Evolutionary conservation across 306 rosid species (phyloP).

Genomic region (Morella rubra): DNA sequence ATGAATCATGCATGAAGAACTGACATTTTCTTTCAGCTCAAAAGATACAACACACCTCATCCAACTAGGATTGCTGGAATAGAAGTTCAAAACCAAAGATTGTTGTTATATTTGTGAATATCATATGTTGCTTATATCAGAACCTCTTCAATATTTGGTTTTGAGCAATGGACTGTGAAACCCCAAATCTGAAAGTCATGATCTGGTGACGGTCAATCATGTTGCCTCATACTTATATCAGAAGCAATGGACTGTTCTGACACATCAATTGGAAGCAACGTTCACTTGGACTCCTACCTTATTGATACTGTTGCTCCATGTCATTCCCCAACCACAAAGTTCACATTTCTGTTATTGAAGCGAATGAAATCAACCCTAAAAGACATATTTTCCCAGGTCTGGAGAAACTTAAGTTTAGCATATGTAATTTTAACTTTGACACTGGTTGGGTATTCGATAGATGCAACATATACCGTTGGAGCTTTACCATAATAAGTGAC

Average conservation of each 20-base stretch:
- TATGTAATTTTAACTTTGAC: constrained; percentile 52
- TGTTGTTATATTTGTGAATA: background rate
- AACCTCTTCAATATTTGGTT: background rate
- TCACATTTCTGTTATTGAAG: constrained; percentile 48
- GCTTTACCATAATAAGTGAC: constrained; percentile 51
- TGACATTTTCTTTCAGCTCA: background rate
- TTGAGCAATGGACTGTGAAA: constrained; percentile 1
- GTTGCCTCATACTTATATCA: constrained; percentile 29
- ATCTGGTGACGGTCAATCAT: background rate
- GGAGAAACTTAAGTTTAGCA: constrained; percentile 32
- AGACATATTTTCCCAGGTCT: constrained; percentile 38
- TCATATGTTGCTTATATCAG: background rate
- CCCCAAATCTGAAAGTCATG: background rate
- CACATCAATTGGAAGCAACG: too few species aligned
- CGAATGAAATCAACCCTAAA: constrained; percentile 52
- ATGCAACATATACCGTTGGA: constrained; percentile 46
- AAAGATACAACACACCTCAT: background rate
- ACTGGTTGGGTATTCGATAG: constrained; percentile 48
- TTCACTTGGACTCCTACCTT: constrained; percentile 62
- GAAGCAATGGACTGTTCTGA: too few species aligned
- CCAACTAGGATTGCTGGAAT: background rate
- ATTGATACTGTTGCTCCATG: constrained; percentile 58
- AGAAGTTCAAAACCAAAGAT: background rate
- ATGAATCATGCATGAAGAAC: background rate
- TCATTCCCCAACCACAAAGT: constrained; percentile 74